Conservation (phyloP, 2,329 filamentous ascomycete species). For the Mycosphaerella arachidis region DNA sequence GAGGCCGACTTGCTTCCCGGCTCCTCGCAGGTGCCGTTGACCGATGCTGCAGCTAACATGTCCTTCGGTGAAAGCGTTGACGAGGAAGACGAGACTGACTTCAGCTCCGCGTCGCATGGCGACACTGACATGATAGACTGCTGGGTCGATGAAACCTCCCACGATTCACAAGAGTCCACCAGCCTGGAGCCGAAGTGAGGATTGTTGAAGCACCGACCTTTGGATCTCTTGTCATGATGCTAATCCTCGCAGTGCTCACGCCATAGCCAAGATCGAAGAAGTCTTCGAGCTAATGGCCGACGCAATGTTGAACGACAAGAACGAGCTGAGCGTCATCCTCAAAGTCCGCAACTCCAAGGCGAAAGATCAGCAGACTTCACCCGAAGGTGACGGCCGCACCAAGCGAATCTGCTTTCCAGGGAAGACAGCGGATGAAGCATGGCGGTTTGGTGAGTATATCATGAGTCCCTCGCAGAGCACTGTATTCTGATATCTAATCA, state of each 20-base stretch:
- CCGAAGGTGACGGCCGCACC: conserved; percentile 7
- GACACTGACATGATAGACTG: not conserved
- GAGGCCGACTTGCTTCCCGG: conserved; percentile 16
- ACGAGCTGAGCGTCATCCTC: conserved; percentile 48
- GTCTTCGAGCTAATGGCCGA: conserved; percentile 52
- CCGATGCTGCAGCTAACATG: conserved; percentile 15
- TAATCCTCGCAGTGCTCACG: conserved; percentile 16
- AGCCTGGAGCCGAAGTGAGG: not conserved
- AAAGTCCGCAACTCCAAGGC: conserved; percentile 29
- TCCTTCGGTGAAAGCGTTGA: conserved; percentile 6
- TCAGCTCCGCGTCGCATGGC: too few species aligned
- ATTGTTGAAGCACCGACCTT: not conserved
- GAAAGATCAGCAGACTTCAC: not conserved
- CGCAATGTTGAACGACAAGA: conserved; percentile 42
- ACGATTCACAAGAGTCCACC: not conserved
- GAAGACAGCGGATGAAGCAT: conserved; percentile 51
- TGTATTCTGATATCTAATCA: conserved; percentile 1
- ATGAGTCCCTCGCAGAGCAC: not conserved
- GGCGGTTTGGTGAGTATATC: conserved; percentile 48
- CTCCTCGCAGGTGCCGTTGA: conserved; percentile 25
- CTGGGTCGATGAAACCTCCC: not conserved
- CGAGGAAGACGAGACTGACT: not conserved
- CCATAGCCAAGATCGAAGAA: conserved; percentile 53
- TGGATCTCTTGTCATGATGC: not conserved
- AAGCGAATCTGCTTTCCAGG: conserved; percentile 49